Conservation (phyloP, 257 asterid species). For the Mentha longifolia region DNA sequence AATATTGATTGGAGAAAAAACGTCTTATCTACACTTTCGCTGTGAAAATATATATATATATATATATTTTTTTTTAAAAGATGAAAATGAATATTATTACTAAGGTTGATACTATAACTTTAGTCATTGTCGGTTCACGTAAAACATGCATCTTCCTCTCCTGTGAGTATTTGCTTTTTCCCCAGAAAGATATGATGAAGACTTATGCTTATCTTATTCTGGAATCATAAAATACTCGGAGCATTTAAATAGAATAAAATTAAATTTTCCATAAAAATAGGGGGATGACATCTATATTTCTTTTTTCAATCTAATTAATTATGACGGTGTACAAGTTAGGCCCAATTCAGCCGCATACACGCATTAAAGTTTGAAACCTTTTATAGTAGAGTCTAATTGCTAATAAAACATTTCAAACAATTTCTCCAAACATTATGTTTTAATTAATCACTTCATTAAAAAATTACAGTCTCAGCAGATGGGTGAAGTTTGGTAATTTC, state of each 20-base stretch:
- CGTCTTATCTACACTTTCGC: no score
- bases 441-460: not conserved
- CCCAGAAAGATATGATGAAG: not conserved
- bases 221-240: not conserved
- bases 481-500: not conserved
- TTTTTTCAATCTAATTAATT: not conserved
- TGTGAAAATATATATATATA: no score
- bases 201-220: no score
- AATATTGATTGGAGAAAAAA: no score
- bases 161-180: not conserved
- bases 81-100: no score
- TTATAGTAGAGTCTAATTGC: not conserved
- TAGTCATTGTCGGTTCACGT: slow-evolving; percentile 5
- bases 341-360: not conserved
- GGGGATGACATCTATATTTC: no score
- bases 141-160: not conserved
- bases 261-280: no score
- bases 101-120: no score
- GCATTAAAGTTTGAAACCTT: not conserved
- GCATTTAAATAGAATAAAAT: not conserved
- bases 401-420: not conserved
- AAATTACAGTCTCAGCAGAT: not conserved
- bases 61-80: no score
- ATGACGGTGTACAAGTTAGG: not conserved
- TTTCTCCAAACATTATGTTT: no score